Conservation (phyloP, 805 yeast species). For the Kodamaea jinghongensis region DNA sequence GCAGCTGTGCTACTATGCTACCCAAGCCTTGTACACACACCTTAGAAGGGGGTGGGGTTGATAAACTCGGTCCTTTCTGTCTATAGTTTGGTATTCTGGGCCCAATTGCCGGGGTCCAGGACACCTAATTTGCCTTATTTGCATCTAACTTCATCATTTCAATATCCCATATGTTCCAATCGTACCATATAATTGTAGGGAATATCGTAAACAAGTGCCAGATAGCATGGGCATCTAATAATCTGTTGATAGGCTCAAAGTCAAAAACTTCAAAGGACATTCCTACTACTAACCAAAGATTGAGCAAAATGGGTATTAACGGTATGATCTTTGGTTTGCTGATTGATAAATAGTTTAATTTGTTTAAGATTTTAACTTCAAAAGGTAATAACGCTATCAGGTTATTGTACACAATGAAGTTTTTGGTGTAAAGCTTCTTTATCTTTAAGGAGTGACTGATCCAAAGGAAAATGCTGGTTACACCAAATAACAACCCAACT, state of each 20-base stretch:
- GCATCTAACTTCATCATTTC: slow-evolving; percentile 22
- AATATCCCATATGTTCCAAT: slow-evolving; percentile 49
- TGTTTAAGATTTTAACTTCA: slow-evolving; percentile 34
- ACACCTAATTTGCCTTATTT: slow-evolving; percentile 6
- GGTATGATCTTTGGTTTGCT: slow-evolving; percentile 31
- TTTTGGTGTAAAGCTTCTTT: slow-evolving; percentile 14
- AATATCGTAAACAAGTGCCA: slow-evolving; percentile 91
- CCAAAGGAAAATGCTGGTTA: slow-evolving; percentile 32
- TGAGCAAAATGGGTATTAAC: slow-evolving; percentile 32
- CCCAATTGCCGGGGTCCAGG: too few species aligned
- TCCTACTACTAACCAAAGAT: slow-evolving; percentile 30
- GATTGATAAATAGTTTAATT: slow-evolving; percentile 27
- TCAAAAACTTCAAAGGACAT: slow-evolving; percentile 36
- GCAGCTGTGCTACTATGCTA: too few species aligned
- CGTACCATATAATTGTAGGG: slow-evolving; percentile 76
- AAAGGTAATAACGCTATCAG: slow-evolving; percentile 38
- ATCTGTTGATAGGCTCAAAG: slow-evolving; percentile 32
- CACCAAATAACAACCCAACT: slow-evolving; percentile 32
- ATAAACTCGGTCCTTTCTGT: too few species aligned
- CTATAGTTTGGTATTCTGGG: too few species aligned
- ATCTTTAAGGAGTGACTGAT: slow-evolving; percentile 27
- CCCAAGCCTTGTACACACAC: too few species aligned
- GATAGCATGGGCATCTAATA: slow-evolving; percentile 86
- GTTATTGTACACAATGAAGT: slow-evolving; percentile 26
- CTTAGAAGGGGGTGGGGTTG: too few species aligned